These are phyloP conservation scores for Decorospora gaudefroyi DNA, from an alignment of 2,329 filamentous ascomycete genomes.

Conservation along the genomic window DNA sequence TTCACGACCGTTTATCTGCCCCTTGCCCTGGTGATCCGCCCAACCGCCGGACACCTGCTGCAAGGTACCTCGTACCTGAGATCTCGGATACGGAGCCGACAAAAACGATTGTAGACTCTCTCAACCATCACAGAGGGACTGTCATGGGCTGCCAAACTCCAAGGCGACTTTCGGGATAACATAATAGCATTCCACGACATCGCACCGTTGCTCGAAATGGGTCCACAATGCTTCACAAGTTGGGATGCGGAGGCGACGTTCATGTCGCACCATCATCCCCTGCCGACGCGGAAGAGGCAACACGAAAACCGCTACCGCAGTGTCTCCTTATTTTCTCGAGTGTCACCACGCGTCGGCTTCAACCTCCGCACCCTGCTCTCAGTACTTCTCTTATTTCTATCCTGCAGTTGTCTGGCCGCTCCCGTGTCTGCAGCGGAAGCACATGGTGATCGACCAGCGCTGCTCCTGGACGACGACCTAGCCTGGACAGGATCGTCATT, in stretches of 20 bases:
- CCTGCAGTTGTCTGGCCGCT: constrained; percentile 34
- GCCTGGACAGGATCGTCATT: constrained; percentile 39
- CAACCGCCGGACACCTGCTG: constrained; percentile 24
- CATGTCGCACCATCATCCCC: constrained; percentile 44
- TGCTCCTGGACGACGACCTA: constrained; percentile 31
- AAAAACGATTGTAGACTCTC: not conserved
- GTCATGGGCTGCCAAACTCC: constrained; percentile 29
- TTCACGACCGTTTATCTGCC: constrained; percentile 13
- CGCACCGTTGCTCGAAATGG: constrained; percentile 24
- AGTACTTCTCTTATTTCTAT: constrained; percentile 33
- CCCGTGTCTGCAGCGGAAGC: constrained; percentile 30
- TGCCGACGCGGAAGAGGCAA: constrained; percentile 25
- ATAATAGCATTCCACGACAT: constrained; percentile 21
- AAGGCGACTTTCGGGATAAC: constrained; percentile 19
- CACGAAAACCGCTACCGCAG: constrained; percentile 27
- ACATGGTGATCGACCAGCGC: constrained; percentile 42
- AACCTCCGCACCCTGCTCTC: constrained; percentile 27
- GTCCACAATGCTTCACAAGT: constrained; percentile 23
- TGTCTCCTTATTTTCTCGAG: constrained; percentile 24
- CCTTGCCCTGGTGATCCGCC: constrained; percentile 13
- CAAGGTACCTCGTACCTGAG: constrained; percentile 22
- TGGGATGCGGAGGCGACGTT: constrained; percentile 28
- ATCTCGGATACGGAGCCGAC: constrained; percentile 2
- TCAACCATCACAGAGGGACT: constrained; percentile 5
- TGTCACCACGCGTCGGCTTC: constrained; percentile 15